Percentiles rank a stretch among this genome's conserved stretches.
These are phyloP conservation scores for Hymenotorrendiella dingleyae DNA, from an alignment of 2,329 filamentous ascomycete genomes.

Conservation along the genomic window DNA sequence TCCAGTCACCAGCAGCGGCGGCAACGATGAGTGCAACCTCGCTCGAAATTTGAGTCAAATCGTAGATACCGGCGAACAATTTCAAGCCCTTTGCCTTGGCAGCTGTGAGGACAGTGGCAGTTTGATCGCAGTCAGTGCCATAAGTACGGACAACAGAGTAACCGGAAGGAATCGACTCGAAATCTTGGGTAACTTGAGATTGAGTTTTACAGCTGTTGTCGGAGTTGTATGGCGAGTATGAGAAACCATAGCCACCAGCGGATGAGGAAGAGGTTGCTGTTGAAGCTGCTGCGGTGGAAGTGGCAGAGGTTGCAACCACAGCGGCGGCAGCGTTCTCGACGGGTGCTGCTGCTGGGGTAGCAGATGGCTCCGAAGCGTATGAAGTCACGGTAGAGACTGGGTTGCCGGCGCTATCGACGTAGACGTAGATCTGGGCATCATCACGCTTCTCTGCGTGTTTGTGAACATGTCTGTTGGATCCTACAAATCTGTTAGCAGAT, in stretches of 20 bases:
- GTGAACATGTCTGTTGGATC: constrained; percentile 22
- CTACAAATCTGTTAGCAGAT: constrained; percentile 1
- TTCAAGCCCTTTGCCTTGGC: constrained; percentile 60
- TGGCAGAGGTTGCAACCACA: constrained; percentile 2
- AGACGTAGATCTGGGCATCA: constrained; percentile 44
- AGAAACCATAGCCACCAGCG: constrained; percentile 40
- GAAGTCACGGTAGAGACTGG: constrained; percentile 38
- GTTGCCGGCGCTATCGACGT: constrained; percentile 53
- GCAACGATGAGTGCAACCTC: constrained; percentile 57
- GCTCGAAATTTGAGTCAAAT: constrained; percentile 48
- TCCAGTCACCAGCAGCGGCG: constrained; percentile 60
- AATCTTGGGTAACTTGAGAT: constrained; percentile 57
- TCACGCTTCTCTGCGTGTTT: constrained; percentile 29
- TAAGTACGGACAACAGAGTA: constrained; percentile 70
- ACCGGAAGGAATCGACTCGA: constrained; percentile 44
- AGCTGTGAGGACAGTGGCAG: constrained; percentile 54
- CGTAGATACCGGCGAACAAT: constrained; percentile 70
- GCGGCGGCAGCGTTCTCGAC: constrained; percentile 9
- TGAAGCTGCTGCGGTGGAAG: constrained; percentile 1
- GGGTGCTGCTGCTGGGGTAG: constrained; percentile 1
- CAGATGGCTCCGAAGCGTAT: constrained; percentile 4
- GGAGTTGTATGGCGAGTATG: constrained; percentile 51
- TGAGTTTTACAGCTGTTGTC: constrained; percentile 61
- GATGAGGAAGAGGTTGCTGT: constrained; percentile 3
- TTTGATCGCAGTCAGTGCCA: constrained; percentile 72